A percentile compares a stretch with the other conserved stretches of the same genome.
phyloP scores from a whole-genome alignment of 148 eudicot species.

The Diospyros kaki region DNA sequence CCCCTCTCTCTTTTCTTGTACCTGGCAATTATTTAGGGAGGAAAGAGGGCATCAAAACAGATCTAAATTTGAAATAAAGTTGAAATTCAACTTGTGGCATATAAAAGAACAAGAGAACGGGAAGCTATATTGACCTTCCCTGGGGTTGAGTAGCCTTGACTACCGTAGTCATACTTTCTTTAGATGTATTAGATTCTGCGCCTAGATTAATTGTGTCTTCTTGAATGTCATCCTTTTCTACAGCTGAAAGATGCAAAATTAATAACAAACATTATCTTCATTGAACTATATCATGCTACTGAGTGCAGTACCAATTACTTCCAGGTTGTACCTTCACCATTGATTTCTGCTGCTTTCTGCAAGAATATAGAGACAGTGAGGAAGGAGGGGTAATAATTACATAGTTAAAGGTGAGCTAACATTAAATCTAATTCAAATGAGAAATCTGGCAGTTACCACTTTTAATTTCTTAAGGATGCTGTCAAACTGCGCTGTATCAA shows the following conservation, averaged over 20 bases:
- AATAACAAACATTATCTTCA: background rate
- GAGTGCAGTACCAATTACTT: background rate
- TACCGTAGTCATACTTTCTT: constrained; percentile 27
- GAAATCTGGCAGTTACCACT: constrained; percentile 57
- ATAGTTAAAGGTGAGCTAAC: background rate
- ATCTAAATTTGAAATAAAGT: background rate
- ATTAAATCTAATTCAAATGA: background rate
- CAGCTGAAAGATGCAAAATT: constrained; percentile 21
- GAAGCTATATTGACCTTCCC: constrained; percentile 56
- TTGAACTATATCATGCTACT: background rate
- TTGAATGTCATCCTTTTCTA: constrained; percentile 33
- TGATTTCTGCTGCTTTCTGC: constrained; percentile 65
- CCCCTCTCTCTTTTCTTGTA: constrained; percentile 83
- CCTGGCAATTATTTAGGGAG: constrained; percentile 32
- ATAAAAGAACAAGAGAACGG: background rate
- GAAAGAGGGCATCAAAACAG: background rate
- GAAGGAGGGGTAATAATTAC: background rate
- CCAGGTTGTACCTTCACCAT: constrained; percentile 35
- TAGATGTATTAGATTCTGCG: constrained; percentile 18
- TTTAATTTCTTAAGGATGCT: constrained; percentile 81
- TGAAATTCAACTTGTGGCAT: background rate
- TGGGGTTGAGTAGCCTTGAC: constrained; percentile 78
- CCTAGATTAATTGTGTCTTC: constrained; percentile 3
- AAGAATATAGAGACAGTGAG: constrained; percentile 1
- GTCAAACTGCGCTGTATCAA: constrained; percentile 91